Base-by-base conservation (phyloP, 805 yeast genomes). In the Lipomyces anomalus region DNA sequence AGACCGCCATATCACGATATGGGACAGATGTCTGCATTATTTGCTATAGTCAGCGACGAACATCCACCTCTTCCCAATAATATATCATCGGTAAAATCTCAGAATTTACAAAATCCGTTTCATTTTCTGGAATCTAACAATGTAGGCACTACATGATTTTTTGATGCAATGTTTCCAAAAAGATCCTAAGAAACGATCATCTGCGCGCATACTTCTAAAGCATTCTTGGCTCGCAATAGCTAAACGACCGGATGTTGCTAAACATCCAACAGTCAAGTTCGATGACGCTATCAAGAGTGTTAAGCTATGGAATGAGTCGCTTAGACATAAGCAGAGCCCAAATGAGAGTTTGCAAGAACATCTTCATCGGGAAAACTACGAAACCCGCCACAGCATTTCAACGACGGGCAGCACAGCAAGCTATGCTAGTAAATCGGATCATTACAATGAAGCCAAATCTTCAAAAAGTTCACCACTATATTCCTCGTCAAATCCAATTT, bases 1-100 rank as follows among this genome's bases (percentile, higher is more conserved):
- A 73, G 78, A 40, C 97, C 98, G 0, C 96, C 97, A 0, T 87
- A 86, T 58, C 81, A 82, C 50, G 80, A 85, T 37, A 67, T 79
- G 42, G 79, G 79, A 47, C 82, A 83, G 6, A 79, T 84, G 79
- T 82, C 86, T 1, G 86, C 92, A 0, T 68, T 86, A 47, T 94
- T 83, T 66, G 88, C 92, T 0, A 82, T 86, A 42, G 95, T 86
- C 0, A 76, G 82, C 4, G 86, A 84, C 42, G 82, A 78, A 16
- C 72, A 73, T 44, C 87, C 90, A 1, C 80, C 82, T 0, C 64
- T 84, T 18, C 95, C 95, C 0, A 69, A 70, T 1, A 64, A 59
- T 6, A 42, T 61, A 1, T 60, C 68, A 6, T 64, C 68, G 2
- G 59, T 75, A 3, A 21, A 17, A 26, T 24, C 23, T 16, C 4